Conservation (phyloP, 2,329 filamentous ascomycete species). For the Aspergillus carbonarius region DNA sequence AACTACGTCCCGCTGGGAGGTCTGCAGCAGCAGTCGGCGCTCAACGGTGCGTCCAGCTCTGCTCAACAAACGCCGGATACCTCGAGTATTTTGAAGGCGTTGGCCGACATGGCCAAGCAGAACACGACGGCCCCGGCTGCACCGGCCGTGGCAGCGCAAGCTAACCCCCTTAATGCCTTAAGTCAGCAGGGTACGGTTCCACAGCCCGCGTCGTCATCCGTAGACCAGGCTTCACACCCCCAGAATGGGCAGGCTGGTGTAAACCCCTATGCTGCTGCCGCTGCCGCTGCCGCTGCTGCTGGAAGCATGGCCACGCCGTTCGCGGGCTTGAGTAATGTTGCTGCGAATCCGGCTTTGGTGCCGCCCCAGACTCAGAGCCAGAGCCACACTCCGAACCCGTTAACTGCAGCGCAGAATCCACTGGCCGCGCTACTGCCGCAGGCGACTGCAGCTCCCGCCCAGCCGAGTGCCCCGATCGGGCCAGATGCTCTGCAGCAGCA, state of each 20-base stretch:
- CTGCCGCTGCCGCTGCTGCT: conserved; percentile 30
- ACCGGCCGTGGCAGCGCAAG: conserved; percentile 35
- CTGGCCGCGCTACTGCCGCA: conserved; percentile 46
- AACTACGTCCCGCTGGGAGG: conserved; percentile 42
- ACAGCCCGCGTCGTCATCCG: conserved; percentile 42
- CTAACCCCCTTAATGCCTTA: conserved; percentile 52
- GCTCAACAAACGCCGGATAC: conserved; percentile 52
- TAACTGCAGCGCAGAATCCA: conserved; percentile 41
- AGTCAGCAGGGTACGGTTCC: conserved; percentile 46
- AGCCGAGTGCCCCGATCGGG: conserved; percentile 28
- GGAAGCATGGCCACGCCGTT: conserved; percentile 50
- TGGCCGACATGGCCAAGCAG: conserved; percentile 78
- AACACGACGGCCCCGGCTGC: conserved; percentile 56
- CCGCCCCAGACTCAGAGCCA: conserved; percentile 43
- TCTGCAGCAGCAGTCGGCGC: conserved; percentile 23
- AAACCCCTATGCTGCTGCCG: conserved; percentile 50
- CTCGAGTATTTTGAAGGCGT: conserved; percentile 70
- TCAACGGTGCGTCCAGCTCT: conserved; percentile 24
- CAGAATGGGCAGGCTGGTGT: conserved; percentile 55
- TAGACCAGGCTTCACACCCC: conserved; percentile 46
- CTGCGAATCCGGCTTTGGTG: conserved; percentile 35
- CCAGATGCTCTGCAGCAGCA: conserved; percentile 64
- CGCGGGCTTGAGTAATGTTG: conserved; percentile 46
- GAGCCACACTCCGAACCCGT: conserved; percentile 42
- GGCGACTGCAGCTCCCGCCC: conserved; percentile 29